Base-by-base conservation (phyloP, 1,284 basidiomycete genomes). In the Irpex rosettiformis region DNA sequence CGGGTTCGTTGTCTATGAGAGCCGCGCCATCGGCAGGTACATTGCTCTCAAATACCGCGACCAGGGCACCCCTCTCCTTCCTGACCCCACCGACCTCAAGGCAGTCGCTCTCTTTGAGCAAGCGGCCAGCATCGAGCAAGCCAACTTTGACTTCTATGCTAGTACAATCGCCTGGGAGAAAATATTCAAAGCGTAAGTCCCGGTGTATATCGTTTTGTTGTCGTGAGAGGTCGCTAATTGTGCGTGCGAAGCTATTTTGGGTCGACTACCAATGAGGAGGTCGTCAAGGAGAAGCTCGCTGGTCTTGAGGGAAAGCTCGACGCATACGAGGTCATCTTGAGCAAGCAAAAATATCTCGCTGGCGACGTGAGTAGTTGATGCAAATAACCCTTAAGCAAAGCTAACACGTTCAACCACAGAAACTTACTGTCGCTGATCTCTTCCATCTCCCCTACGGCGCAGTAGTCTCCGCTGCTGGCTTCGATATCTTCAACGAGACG, bases 21-120 rank as follows among this genome's bases (percentile, higher is more conserved):
- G 77, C 33, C 79, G 84, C 37, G 83, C 83, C 2, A 84, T 86
- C 59, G 63, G 63, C 4, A 76, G 80, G 30, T 83, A 83, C 66
- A 55, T 82, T 60, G 75, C 75, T 54, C 69, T 71, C 57, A 81
- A 82, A 65, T 78, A 79, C 58, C 64, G 72, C 5, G 62, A 66
- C 56, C 67, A 75, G 62, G 74, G 77, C 45, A 72, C 70, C 47
- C 8, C 13, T 13, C 67, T 68, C 62, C 74, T 73, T 54, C 74
- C 68, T 29, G 59, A 55, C 49, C 56, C 68, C 54, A 68, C 57
- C 59, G 66, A 74, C 64, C 59, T 67, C 16, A 68, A 75, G 57
- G 75, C 68, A 1, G 71, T 70, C 29, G 82, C 77, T 22, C 67
- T 74, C 27, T 84, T 84, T 67, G 83, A 86, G 69, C 79, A 83